Base-by-base conservation (phyloP, 2,329 filamentous ascomycete genomes). In the Curvularia spicifera region DNA sequence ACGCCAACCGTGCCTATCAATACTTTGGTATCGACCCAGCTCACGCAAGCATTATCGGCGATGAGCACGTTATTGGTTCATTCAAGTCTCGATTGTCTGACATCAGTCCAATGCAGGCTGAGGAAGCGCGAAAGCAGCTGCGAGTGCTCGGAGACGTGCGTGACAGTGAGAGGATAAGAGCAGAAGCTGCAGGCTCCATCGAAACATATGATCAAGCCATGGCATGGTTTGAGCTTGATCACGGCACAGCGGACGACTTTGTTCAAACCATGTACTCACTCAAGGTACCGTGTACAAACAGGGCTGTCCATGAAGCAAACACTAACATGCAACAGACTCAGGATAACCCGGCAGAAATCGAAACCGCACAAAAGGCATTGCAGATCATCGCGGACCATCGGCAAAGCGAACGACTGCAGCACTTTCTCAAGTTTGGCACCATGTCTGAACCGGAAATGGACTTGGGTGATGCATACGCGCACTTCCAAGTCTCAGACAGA, bases 121-220 rank as follows among this genome's bases (percentile, higher is more conserved):
- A 82, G 12, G 83, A 88, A 62, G 76, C 85, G 31, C 83, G 85
- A 53, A 79, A 81, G 52, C 80, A 83, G 53, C 75, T 91, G 42
- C 81, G 81, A 59, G 83, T 85, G 47, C 87, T 91, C 64, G 89
- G 86, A 1, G 78, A 82, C 31, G 79, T 82, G 37, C 81, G 86
- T 49, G 75, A 79, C 22, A 91, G 87, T 70, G 79, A 84, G 43
- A 78, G 78, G 42, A 85, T 91, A 51, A 80, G 83, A 61, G 80
- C 82, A 47, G 83, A 84, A 44, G 85, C 88, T 4, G 81, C 84
- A 65, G 83, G 85, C 67, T 81, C 80, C 13, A 80, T 89, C 28
- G 82, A 87, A 60, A 87, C 83, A n/a, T 83, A 85, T 54, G 82
- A 86, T 45, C 85, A 90, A 69, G 89, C 89, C 1, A 78, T 89